phyloP scores from a whole-genome alignment of 768 basidiomycete genomes.

The Leccinum obscurum region DNA sequence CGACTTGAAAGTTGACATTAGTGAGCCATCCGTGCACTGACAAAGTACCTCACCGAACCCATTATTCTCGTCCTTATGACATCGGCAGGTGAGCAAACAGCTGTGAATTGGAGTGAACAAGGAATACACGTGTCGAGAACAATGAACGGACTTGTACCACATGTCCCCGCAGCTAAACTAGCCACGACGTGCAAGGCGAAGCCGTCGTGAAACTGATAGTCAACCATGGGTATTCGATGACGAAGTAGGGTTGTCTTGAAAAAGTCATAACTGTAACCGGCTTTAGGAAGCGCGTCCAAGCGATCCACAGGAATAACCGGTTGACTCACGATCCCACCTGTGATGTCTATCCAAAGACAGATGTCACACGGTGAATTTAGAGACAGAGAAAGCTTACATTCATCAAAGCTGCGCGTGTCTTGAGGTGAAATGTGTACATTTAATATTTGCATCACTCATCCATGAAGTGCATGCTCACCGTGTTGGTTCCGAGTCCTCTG shows the following conservation, averaged over 20 bases:
- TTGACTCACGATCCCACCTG: conserved; percentile 79
- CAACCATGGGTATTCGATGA: conserved; percentile 50
- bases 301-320: not conserved
- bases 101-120: conserved; percentile 36
- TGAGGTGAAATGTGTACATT: conserved; percentile 6
- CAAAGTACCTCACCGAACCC: conserved; percentile 56
- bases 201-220: conserved; percentile 65
- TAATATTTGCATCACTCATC: conserved; percentile 4
- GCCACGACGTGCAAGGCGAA: conserved; percentile 66
- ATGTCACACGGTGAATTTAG: conserved; percentile 5
- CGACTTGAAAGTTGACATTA: conserved; percentile 41
- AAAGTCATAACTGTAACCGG: conserved; percentile 62
- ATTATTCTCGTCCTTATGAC: conserved; percentile 77
- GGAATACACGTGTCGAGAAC: not conserved
- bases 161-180: conserved; percentile 68
- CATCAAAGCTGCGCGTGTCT: conserved; percentile 71
- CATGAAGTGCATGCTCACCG: conserved; percentile 42
- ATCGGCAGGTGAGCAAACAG: conserved; percentile 77
- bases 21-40: not conserved
- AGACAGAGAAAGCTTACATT: conserved; percentile 48
- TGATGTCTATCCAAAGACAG: conserved; percentile 49
- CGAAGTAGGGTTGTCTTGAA: conserved; percentile 63
- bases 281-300: conserved; percentile 3
- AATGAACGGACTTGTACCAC: conserved; percentile 75
- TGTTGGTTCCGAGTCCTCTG: conserved; percentile 79